phyloP scores from a whole-genome alignment of 495 filamentous ascomycete species.

The Glonium stellatum region DNA sequence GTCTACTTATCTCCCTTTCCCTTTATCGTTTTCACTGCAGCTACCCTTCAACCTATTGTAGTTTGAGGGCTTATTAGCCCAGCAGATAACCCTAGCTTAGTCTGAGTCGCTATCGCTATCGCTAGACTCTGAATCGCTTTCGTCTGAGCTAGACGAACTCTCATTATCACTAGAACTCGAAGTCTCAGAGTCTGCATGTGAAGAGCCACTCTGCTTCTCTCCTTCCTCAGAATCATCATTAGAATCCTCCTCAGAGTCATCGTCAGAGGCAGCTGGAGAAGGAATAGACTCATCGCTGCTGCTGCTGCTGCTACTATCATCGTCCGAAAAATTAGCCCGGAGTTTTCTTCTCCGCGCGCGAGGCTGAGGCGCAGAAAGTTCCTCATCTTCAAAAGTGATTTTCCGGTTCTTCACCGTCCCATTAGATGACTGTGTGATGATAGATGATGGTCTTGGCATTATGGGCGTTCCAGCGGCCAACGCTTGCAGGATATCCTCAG shows the following conservation, averaged over 20 bases:
- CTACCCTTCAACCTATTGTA: too few relatives aligned
- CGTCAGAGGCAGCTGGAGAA: not conserved
- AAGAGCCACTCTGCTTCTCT: not conserved
- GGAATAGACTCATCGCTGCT: not conserved
- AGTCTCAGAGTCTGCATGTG: not conserved
- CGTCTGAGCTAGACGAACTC: not conserved
- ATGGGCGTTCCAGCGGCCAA: conserved; percentile 9
- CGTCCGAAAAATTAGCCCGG: conserved; percentile 10
- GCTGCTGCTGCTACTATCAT: conserved; percentile 12
- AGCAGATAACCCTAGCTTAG: too few relatives aligned
- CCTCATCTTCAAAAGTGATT: not conserved
- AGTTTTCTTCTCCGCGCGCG: conserved; percentile 9
- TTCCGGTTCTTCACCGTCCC: not conserved
- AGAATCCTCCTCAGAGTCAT: not conserved
- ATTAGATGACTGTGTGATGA: not conserved
- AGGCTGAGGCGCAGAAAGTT: not conserved
- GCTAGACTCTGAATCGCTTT: not conserved
- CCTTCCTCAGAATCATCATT: not conserved
- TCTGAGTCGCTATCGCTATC: not conserved
- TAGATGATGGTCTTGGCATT: not conserved
- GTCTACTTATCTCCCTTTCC: not conserved
- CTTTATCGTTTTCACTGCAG: not conserved
- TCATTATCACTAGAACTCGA: not conserved
- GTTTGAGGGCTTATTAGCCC: too few relatives aligned
- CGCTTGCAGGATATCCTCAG: conserved; percentile 14